Percentiles rank a stretch among this genome's conserved stretches.
Evolutionary conservation across 352 stramenopile species (phyloP).

Genomic region (Stramenopiles sp.): DNA sequence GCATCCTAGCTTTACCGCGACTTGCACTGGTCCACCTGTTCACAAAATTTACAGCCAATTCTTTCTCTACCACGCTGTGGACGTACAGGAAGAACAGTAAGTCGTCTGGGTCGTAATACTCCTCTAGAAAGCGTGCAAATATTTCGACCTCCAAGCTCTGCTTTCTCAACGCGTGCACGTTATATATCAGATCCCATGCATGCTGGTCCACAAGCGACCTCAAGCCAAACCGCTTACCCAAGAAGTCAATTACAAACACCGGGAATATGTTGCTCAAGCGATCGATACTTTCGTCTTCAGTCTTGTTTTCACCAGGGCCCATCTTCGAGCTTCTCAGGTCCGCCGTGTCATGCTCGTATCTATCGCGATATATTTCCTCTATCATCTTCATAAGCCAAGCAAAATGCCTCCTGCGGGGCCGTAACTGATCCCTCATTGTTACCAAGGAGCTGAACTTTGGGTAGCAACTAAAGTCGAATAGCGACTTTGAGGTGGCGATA

Average conservation of each 20-base stretch:
- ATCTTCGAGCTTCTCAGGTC: constrained; percentile 12
- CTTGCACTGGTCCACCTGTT: constrained; percentile 17
- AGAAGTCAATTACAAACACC: constrained; percentile 22
- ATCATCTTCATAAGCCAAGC: constrained; percentile 25
- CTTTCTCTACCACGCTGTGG: constrained; percentile 20
- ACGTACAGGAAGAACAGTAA: constrained; percentile 28
- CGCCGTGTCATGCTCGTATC: constrained; percentile 18
- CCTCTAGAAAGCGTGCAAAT: constrained; percentile 28
- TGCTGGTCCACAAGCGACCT: constrained; percentile 21
- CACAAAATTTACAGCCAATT: constrained; percentile 18
- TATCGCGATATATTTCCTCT: constrained; percentile 24
- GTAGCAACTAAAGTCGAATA: no score
- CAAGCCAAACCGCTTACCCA: constrained; percentile 23
- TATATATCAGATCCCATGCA: constrained; percentile 26
- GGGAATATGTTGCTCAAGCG: constrained; percentile 17
- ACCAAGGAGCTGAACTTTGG: no score
- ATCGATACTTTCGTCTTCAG: neutral
- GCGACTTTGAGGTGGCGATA: no score
- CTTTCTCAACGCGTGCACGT: constrained; percentile 15
- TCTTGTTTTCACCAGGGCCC: neutral
- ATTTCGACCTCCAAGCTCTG: constrained; percentile 23
- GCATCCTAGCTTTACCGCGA: no score
- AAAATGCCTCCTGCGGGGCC: constrained; percentile 16
- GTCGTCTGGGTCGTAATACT: constrained; percentile 28
- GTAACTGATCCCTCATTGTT: no score